Evolutionary conservation across 73 alveolate genomes (phyloP).

Genomic region (Stentor coeruleus): DNA sequence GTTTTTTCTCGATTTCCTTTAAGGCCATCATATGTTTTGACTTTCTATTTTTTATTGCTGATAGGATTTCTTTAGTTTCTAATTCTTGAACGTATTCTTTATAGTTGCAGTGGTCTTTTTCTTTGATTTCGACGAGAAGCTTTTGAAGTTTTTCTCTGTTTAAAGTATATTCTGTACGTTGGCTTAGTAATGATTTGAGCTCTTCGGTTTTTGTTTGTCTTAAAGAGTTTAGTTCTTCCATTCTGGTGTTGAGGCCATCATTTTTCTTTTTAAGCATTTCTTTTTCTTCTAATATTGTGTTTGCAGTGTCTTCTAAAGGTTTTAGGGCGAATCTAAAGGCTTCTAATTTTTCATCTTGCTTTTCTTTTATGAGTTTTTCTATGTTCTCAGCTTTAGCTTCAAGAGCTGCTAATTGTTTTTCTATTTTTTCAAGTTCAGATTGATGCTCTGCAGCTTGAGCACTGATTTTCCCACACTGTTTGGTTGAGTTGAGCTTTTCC

Average conservation of each 20-base stretch:
- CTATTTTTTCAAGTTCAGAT: neutral
- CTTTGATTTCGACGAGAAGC: neutral
- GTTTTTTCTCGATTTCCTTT: neutral
- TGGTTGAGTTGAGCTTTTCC: neutral
- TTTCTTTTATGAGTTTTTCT: neutral
- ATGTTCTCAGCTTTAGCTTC: slow-evolving; percentile 9
- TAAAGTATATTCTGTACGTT: neutral
- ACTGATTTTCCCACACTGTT: neutral
- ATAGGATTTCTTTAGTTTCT: neutral
- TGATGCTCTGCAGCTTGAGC: neutral
- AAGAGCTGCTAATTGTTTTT: neutral
- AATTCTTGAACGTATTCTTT: neutral
- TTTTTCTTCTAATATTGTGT: slow-evolving; percentile 1
- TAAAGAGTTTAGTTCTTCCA: neutral
- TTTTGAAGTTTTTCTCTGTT: neutral
- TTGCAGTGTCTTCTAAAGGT: slow-evolving; percentile 19
- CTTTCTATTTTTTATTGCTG: neutral
- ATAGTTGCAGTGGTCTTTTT: neutral
- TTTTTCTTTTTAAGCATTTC: neutral
- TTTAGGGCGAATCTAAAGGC: slow-evolving; percentile 9
- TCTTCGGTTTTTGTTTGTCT: neutral
- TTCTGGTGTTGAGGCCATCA: neutral
- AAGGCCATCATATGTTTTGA: neutral
- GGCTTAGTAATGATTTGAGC: neutral
- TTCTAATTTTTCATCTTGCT: neutral